Evolutionary conservation across 768 basidiomycete species (phyloP), one percentile per base, ranked within the genome.

Genomic region (Calocybe gangraenosa): DNA sequence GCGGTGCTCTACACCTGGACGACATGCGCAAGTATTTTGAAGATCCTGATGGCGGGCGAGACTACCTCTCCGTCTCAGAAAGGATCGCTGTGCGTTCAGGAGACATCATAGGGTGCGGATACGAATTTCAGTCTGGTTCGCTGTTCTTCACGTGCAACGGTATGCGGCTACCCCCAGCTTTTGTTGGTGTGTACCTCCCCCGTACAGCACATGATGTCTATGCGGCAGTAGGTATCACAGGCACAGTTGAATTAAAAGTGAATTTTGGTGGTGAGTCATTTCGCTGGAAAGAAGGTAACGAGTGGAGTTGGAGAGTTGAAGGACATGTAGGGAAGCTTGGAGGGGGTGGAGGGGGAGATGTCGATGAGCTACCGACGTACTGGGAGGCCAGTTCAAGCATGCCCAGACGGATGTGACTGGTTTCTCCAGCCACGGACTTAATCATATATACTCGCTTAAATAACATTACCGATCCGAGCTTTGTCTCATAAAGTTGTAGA

Each of bases 21-120:
- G 84, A 86, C 62, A 65, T 82, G 56, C 74, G 80, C 57, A 86
- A 84, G 60, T 86, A 85, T 69, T 85, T 79, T 47, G 82, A 84
- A 53, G 81, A 83, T 54, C 64, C 79, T 1, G 68, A 78, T 37
- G 84, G 83, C 14, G 84, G 83, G 9, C 73, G 78, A 1, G 78
- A 81, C 53, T 85, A 78, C 17, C 18, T 48, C 23, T 2, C 40
- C 59, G 62, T 60, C 32, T 57, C 60, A 11, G 48, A 30, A 34
- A 59, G 65, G 19, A 56, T 49, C 19, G 61, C 50, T 41, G 64
- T 77, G 40, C 54, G 42, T 1, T 53, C 69, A 7, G 79, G 76
- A 1, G 78, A 82, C 58, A 75, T 65, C 7, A 54, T 85, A 21
- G 83, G 84, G 2, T 82, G 81, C 42, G 84, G 82, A 2, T 84